A percentile compares a stretch with the other conserved stretches of the same genome.
Conservation (phyloP, 495 filamentous ascomycete species). For the Ascobolus immersus region DNA sequence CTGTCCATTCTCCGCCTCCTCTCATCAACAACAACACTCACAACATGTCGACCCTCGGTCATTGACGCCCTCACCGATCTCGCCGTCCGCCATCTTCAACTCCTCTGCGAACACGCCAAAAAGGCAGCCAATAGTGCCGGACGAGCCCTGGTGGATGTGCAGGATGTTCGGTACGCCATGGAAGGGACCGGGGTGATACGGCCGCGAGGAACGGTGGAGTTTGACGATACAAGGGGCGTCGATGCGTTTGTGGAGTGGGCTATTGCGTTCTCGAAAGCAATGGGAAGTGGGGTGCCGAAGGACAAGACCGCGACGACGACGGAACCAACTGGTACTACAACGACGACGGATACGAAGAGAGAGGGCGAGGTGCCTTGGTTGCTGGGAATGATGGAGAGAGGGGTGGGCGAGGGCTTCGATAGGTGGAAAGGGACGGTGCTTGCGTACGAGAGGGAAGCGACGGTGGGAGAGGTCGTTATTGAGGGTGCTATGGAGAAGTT, state of each 20-base stretch:
- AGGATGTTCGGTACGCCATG: conserved; percentile 12
- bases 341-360: neutral
- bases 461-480: neutral
- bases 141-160: conserved; percentile 10
- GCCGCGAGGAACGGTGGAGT: conserved; percentile 1
- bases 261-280: conserved; percentile 10
- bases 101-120: conserved; percentile 13
- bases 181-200: conserved; percentile 14
- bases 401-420: neutral
- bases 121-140: conserved; percentile 12
- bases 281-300: conserved; percentile 14
- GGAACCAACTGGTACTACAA: neutral
- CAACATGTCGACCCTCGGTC: conserved; percentile 15
- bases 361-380: neutral
- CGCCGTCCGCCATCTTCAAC: conserved; percentile 12
- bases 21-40: conserved; percentile 13
- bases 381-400: neutral
- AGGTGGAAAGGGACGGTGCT: neutral
- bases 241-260: conserved; percentile 15
- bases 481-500: no score
- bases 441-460: neutral
- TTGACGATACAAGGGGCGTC: conserved; percentile 13
- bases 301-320: neutral
- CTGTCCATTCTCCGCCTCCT: conserved; percentile 13
- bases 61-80: conserved; percentile 16